Percentiles rank a stretch among this genome's conserved stretches.
Evolutionary conservation across 2,329 filamentous ascomycete genomes (phyloP).

Genomic region (Polychaeton citri): DNA sequence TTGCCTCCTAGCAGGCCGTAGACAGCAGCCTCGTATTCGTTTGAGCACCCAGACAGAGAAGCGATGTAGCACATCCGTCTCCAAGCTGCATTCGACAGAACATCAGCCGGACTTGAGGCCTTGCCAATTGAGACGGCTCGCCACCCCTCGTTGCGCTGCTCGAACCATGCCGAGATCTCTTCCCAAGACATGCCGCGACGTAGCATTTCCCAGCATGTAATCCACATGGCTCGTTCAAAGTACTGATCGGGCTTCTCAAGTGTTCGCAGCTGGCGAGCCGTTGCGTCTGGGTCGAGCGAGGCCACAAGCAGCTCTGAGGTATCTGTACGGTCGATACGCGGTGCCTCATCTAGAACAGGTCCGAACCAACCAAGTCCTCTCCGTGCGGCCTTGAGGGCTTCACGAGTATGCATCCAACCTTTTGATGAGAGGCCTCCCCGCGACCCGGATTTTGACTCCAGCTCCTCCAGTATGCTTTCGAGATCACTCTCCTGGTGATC

Average conservation of each 20-base stretch:
- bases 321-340: conserved; percentile 29
- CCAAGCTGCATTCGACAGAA: conserved; percentile 36
- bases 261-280: conserved; percentile 61
- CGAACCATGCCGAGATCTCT: conserved; percentile 73
- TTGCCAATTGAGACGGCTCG: conserved; percentile 64
- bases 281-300: conserved; percentile 82
- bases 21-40: conserved; percentile 75
- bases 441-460: conserved; percentile 53
- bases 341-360: conserved; percentile 39
- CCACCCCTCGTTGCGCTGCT: conserved; percentile 78
- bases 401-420: conserved; percentile 85
- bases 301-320: conserved; percentile 58
- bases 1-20: conserved; percentile 87
- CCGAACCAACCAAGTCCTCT: conserved; percentile 46
- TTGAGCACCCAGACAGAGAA: conserved; percentile 50
- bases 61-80: conserved; percentile 65
- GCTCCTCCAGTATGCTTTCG: conserved; percentile 60
- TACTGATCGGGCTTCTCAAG: conserved; percentile 74
- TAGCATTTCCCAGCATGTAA: conserved; percentile 86
- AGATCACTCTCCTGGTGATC: conserved; percentile 55
- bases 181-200: conserved; percentile 64
- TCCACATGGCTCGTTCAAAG: conserved; percentile 83
- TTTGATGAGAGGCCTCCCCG: conserved; percentile 66
- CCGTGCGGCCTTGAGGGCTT: conserved; percentile 82
- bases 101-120: conserved; percentile 40